phyloP scores from a whole-genome alignment of 768 basidiomycete species.

The Lactarius indigo region DNA sequence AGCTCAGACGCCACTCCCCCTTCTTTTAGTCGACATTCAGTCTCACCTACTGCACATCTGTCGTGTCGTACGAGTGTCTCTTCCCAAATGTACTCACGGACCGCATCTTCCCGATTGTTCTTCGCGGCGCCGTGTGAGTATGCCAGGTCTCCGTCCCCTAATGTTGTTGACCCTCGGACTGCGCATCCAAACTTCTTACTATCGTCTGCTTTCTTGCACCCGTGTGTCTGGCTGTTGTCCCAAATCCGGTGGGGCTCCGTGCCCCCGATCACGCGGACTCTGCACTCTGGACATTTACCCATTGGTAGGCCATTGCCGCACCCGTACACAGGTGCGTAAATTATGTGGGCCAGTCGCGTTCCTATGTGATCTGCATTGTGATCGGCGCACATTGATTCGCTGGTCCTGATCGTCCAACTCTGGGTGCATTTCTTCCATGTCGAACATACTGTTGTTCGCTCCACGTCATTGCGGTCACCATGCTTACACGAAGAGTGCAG shows the following conservation, averaged over 20 bases:
- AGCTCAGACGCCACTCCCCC: background rate
- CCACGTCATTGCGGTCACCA: background rate
- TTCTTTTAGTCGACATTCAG: background rate
- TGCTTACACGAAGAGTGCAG: background rate
- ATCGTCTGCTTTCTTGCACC: background rate
- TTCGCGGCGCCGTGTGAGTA: background rate
- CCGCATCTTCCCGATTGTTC: background rate
- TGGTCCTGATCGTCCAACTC: background rate
- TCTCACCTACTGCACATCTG: background rate
- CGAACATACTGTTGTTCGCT: background rate
- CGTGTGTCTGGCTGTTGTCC: background rate
- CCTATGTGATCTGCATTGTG: background rate
- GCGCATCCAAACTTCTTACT: background rate
- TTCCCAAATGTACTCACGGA: background rate
- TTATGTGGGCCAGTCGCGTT: background rate
- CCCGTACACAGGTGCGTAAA: background rate
- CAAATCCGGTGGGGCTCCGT: background rate
- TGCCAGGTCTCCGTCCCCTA: background rate
- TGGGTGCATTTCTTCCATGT: background rate
- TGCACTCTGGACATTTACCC: background rate
- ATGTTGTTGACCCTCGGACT: background rate
- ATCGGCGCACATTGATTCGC: background rate
- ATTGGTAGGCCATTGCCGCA: background rate
- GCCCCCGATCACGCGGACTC: background rate
- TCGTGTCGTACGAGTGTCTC: no score